Evolutionary conservation across 2,329 filamentous ascomycete genomes (phyloP).

Genomic region (Cytospora piceae): DNA sequence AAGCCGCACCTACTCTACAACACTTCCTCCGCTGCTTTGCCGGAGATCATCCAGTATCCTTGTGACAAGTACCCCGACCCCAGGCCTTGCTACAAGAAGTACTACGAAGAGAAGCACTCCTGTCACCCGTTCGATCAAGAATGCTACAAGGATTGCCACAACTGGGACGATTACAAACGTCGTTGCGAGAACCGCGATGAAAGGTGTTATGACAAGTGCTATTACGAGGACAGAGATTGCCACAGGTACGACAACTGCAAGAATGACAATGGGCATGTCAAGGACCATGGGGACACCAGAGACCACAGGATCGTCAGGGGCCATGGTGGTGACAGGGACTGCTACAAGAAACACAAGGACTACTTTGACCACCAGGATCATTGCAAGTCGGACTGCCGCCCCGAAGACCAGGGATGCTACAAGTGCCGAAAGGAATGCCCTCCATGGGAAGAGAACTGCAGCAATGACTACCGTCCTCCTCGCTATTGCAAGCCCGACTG

Average conservation of each 20-base stretch:
- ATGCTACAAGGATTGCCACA: constrained; percentile 22
- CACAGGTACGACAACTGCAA: constrained; percentile 6
- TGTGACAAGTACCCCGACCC: constrained; percentile 7
- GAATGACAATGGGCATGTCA: neutral
- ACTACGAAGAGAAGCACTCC: constrained; percentile 16
- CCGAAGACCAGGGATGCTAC: constrained; percentile 12
- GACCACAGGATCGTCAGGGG: too few species aligned
- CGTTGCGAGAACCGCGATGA: constrained; percentile 16
- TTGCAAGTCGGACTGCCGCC: constrained; percentile 23
- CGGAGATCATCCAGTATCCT: constrained; percentile 13
- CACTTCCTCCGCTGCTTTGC: neutral
- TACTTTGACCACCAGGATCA: constrained; percentile 13
- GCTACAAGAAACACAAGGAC: constrained; percentile 7
- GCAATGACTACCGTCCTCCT: constrained; percentile 9
- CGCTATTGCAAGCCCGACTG: constrained; percentile 4
- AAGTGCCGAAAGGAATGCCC: constrained; percentile 19
- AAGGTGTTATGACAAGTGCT: constrained; percentile 18
- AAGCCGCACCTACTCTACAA: neutral
- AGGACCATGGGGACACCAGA: neutral
- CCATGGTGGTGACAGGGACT: constrained; percentile 1
- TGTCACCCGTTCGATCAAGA: constrained; percentile 24
- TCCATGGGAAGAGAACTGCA: constrained; percentile 19
- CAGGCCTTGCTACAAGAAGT: constrained; percentile 16
- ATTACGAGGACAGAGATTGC: constrained; percentile 16
- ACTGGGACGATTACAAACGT: constrained; percentile 21